Evolutionary conservation across 2,329 filamentous ascomycete species (phyloP), one percentile per base, ranked within the genome.

Genomic region (Hypoxylon sp.): DNA sequence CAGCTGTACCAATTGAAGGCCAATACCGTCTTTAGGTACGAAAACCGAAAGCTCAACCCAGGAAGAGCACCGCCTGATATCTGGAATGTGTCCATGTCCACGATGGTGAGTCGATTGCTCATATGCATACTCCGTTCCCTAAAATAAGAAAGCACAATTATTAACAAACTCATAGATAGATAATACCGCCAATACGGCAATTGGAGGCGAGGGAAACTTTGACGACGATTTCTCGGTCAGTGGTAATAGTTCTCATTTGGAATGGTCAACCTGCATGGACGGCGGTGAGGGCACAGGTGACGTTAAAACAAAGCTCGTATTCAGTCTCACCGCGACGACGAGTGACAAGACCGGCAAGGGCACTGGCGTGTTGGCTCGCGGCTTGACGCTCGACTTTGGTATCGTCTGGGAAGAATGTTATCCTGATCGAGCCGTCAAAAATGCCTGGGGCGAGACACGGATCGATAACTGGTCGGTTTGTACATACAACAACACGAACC

Each of bases 231-330:
- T 72, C 48, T 53, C 64, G 27, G 56, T 50, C 5, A 60, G 14
- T 33, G 54, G 35, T 10, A 62, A 56, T 11, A 61, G 22, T n/a
- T 54, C 64, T 10, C 46, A 63, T 6, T 17, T 67, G 11, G 61
- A 65, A 13, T 72, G 70, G 70, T 71, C 70, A 37, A 63, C 63
- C 5, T 72, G 68, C 27, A 71, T 72, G 68, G 68, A 72, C 37
- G 70, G 70, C 14, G 62, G 65, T 14, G 70, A 72, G 50, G 70
- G 70, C 1, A 55, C 48, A 1, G 70, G 70, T 27, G 65, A 64
- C 57, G 59, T 55, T 17, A 70, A 71, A 53, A 72, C 70, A 10
- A 70, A 72, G 58, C 59, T 72, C 6, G 33, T 33, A 13, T 65
- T 72, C 14, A 25, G 3, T 7, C 55, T 71, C 2, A 57, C 60